phyloP scores from a whole-genome alignment of 2,329 filamentous ascomycete species.

The Apiospora marii region DNA sequence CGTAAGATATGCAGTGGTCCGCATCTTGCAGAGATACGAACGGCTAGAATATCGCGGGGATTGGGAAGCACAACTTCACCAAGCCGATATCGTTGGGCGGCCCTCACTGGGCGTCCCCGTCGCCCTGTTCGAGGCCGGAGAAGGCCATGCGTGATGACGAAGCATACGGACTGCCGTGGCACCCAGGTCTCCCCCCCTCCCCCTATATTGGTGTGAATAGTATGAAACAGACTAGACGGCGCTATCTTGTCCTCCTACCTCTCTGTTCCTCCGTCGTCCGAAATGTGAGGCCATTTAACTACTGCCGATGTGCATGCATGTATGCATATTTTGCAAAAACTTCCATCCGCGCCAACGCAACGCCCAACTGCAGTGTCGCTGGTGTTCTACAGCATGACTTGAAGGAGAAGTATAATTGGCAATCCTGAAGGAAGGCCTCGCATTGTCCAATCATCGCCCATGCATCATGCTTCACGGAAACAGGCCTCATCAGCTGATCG shows the following conservation, averaged over 20 bases:
- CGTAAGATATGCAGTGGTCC: slow-evolving; percentile 45
- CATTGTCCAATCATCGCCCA: not conserved
- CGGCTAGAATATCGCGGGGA: slow-evolving; percentile 58
- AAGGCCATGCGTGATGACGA: slow-evolving; percentile 20
- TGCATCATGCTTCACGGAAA: slow-evolving; percentile 13
- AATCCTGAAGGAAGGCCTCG: not conserved
- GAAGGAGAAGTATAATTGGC: slow-evolving; percentile 11
- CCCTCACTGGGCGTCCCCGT: slow-evolving; percentile 35
- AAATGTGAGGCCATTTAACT: slow-evolving; percentile 2
- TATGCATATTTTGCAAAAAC: not conserved
- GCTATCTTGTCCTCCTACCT: not conserved
- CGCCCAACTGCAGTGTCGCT: not conserved
- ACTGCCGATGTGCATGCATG: slow-evolving; percentile 7
- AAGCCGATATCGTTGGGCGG: slow-evolving; percentile 53
- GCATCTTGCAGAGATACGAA: slow-evolving; percentile 67
- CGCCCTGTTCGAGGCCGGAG: slow-evolving; percentile 22
- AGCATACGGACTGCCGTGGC: not conserved
- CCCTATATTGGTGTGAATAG: not conserved
- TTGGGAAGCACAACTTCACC: slow-evolving; percentile 52
- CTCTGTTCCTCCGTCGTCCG: not conserved
- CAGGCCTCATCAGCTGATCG: slow-evolving; percentile 18
- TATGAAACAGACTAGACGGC: slow-evolving; percentile 8
- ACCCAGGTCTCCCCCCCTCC: not conserved
- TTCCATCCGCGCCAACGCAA: slow-evolving; percentile 3
- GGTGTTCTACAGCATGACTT: not conserved